A percentile compares a stretch with the other conserved stretches of the same genome.
These are phyloP conservation scores for Pestalotiopsis sp. DNA, from an alignment of 2,329 filamentous ascomycete species.

Conservation along the genomic window DNA sequence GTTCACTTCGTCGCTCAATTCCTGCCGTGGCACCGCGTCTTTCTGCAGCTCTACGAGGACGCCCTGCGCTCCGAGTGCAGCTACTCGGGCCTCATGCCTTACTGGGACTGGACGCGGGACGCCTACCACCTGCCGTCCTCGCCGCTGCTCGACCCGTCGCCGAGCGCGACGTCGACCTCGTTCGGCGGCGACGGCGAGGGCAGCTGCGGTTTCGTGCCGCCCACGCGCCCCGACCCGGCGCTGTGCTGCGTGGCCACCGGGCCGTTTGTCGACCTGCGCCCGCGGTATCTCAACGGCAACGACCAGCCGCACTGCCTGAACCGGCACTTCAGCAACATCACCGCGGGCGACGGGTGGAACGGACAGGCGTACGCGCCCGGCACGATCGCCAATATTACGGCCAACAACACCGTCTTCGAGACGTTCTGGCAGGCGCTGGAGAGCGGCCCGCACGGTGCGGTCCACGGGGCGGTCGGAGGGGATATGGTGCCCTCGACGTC, in stretches of 20 bases:
- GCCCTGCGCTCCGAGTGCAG: conserved; percentile 28
- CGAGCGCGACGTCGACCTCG: background rate
- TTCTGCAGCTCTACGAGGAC: conserved; percentile 33
- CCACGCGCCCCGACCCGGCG: conserved; percentile 21
- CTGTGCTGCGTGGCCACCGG: conserved; percentile 33
- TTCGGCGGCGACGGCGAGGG: conserved; percentile 36
- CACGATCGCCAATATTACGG: conserved; percentile 12
- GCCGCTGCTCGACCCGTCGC: conserved; percentile 23
- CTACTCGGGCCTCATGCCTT: conserved; percentile 23
- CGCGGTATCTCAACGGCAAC: background rate
- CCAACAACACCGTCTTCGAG: conserved; percentile 2
- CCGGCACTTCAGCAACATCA: conserved; percentile 15
- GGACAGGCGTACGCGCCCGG: background rate
- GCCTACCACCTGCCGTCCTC: conserved; percentile 25
- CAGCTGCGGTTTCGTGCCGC: conserved; percentile 15
- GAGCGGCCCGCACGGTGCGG: conserved; percentile 10
- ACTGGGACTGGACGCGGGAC: conserved; percentile 40
- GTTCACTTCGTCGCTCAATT: conserved; percentile 34
- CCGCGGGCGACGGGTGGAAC: background rate
- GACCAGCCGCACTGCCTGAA: conserved; percentile 22
- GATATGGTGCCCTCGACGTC: conserved; percentile 17
- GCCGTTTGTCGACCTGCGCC: conserved; percentile 28
- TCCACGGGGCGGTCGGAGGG: conserved; percentile 14
- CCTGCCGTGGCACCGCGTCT: conserved; percentile 38
- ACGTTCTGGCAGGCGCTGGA: conserved; percentile 10